Evolutionary conservation across 2,329 filamentous ascomycete genomes (phyloP), one percentile per base, ranked within the genome.

Genomic region (Leptographium flavum): DNA sequence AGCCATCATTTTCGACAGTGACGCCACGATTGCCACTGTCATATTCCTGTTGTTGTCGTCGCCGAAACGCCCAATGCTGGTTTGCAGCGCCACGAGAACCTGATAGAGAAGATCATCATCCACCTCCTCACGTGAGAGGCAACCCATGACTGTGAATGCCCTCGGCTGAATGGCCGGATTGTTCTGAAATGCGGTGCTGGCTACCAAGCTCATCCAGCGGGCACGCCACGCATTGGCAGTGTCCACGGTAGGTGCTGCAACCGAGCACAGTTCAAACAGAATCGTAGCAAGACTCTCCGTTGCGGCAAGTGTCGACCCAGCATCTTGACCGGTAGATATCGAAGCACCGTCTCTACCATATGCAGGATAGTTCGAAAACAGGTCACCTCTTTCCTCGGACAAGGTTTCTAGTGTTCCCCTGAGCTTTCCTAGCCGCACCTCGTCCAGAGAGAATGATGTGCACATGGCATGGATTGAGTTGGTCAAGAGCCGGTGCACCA

Each of bases 61-160:
- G 38, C 73, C 71, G 54, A 80, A 82, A 25, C 78, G 71, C n/a
- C 68, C 64, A 15, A 83, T 69, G 53, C 78, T 80, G 50, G 72
- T 79, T 40, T 79, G 71, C 15, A 83, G 64, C 15, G 79, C 77
- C 25, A 83, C 79, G 3, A 83, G 67, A 19, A 83, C 78, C 57
- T 83, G 79, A 55, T 83, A 83, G 3, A 83, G 67, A 4, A 83
- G 64, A 55, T 83, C 79, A 51, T 83, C 79, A 45, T 83, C 79
- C 2, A 83, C 79, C 56, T 83, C 79, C 55, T 83, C 79, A n/a
- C 77, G 68, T 22, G 79, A 79, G 10, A 83, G 61, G 52, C 78
- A 83, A 14, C 79, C 79, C 79, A 83, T 82, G 35, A 83, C 79
- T 2, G 77, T 73, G 53, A 83, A 83, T 2, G 79, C 79, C 19